Base-by-base conservation (phyloP, 495 filamentous ascomycete genomes). In the Pyrenopolyporus hunteri region DNA sequence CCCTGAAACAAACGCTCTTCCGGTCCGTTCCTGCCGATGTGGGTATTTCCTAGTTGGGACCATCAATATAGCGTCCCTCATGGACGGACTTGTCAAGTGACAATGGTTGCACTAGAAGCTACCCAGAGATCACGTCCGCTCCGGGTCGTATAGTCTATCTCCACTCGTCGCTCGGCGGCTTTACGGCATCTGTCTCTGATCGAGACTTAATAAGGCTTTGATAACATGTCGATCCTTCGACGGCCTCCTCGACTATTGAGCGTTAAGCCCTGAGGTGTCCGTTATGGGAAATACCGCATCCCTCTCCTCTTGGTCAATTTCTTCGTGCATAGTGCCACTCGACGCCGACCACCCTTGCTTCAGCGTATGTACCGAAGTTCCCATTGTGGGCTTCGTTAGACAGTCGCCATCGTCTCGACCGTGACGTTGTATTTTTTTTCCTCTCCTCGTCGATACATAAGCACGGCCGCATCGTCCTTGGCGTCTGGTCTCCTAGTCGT, bases 11-110 rank as follows among this genome's bases (percentile, higher is more conserved):
- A n/a, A 71, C 72, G 74, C 74, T 71, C 67, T 57, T 46, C 70
- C 76, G 76, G 76, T 75, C 76, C 76, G 76, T 61, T 57, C 64
- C 61, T 73, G 71, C 74, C 76, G 76, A 71, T 67, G 57, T 75
- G 72, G 72, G 73, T 72, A 76, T 77, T 66, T 59, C 56, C 59
- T 50, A 65, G 63, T 64, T 60, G 47, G 63, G 60, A 63, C 49
- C 47, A 58, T 53, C 54, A 63, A 63, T 56, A 65, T 60, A 48
- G 39, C 48, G 29, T 55, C 46, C 37, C 53, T 56, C 48, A 4
- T 35, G 47, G 54, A 42, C 46, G 28, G 39, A 51, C 58, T 43
- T 57, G 64, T 74, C 70, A 66, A 75, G 67, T 73, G 68, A 75
- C 69, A 69, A 47, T 59, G 46, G 53, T 63, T 59, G 53, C 48